Percentiles rank a stretch among this genome's conserved stretches.
These are phyloP conservation scores for Juglanconis juglandina DNA, from an alignment of 2,329 filamentous ascomycete genomes.

Conservation along the genomic window DNA sequence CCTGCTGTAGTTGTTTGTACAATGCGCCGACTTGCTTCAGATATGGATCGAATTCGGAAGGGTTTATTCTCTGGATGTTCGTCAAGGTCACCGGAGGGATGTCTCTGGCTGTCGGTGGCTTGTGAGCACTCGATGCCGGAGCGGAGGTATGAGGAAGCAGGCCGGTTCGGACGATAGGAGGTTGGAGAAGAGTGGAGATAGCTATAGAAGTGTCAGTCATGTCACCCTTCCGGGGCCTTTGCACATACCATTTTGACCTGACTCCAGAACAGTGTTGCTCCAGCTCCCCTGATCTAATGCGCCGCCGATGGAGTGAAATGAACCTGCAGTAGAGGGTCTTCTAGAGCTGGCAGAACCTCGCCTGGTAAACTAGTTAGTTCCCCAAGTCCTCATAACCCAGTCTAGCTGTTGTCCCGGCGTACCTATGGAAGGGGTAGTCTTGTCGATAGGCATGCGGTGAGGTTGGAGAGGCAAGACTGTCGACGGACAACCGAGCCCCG, in stretches of 20 bases:
- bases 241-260: constrained; percentile 73
- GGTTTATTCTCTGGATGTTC: constrained; percentile 79
- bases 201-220: constrained; percentile 44
- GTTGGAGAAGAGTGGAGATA: constrained; percentile 89
- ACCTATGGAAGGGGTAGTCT: constrained; percentile 62
- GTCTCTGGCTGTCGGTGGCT: constrained; percentile 78
- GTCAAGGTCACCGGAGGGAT: constrained; percentile 91
- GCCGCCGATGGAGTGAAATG: constrained; percentile 83
- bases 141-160: constrained; percentile 74
- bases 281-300: constrained; percentile 63
- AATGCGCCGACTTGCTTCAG: constrained; percentile 79
- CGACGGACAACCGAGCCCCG: constrained; percentile 61
- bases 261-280: constrained; percentile 60
- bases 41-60: constrained; percentile 78
- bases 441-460: constrained; percentile 47
- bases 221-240: neutral
- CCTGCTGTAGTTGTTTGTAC: constrained; percentile 83
- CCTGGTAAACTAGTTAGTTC: constrained; percentile 1
- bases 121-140: constrained; percentile 68
- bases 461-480: constrained; percentile 54
- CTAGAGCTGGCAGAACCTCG: constrained; percentile 35
- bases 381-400: neutral
- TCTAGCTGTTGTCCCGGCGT: constrained; percentile 11
- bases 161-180: constrained; percentile 84
- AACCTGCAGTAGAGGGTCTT: constrained; percentile 82